These are phyloP conservation scores for Cercospora berteroae DNA, from an alignment of 2,329 filamentous ascomycete species.

Conservation along the genomic window DNA sequence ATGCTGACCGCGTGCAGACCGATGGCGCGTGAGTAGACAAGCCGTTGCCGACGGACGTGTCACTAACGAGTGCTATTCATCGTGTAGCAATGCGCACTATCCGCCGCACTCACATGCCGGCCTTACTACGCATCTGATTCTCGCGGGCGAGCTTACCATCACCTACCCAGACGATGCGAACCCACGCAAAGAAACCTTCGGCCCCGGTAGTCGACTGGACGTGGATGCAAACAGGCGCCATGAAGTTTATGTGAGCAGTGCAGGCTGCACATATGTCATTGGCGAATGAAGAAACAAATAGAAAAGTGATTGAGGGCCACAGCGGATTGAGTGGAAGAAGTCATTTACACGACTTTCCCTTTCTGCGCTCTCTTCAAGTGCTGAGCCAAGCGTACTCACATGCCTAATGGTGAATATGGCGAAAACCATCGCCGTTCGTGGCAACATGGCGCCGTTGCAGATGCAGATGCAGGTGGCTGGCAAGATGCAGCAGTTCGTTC, in stretches of 20 bases:
- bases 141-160: slow-evolving; percentile 64
- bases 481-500: background rate
- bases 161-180: slow-evolving; percentile 61
- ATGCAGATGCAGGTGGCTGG: background rate
- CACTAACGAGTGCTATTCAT: background rate
- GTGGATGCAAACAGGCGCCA: slow-evolving; percentile 63
- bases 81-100: slow-evolving; percentile 63
- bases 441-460: background rate
- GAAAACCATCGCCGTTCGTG: background rate
- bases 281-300: slow-evolving; percentile 13
- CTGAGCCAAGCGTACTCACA: background rate
- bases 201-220: slow-evolving; percentile 62
- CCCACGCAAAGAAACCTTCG: slow-evolving; percentile 58
- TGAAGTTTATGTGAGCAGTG: slow-evolving; percentile 66
- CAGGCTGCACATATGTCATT: slow-evolving; percentile 57
- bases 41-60: background rate
- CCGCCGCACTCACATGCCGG: slow-evolving; percentile 63
- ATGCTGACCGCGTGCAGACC: slow-evolving; percentile 4
- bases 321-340: background rate
- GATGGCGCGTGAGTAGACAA: slow-evolving; percentile 8
- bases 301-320: background rate
- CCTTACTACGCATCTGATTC: slow-evolving; percentile 68
- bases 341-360: background rate
- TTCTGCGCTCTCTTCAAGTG: background rate
- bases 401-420: background rate